A percentile compares a stretch with the other conserved stretches of the same genome.
Evolutionary conservation across 257 asterid species (phyloP).

Genomic region (Solanum pennellii): DNA sequence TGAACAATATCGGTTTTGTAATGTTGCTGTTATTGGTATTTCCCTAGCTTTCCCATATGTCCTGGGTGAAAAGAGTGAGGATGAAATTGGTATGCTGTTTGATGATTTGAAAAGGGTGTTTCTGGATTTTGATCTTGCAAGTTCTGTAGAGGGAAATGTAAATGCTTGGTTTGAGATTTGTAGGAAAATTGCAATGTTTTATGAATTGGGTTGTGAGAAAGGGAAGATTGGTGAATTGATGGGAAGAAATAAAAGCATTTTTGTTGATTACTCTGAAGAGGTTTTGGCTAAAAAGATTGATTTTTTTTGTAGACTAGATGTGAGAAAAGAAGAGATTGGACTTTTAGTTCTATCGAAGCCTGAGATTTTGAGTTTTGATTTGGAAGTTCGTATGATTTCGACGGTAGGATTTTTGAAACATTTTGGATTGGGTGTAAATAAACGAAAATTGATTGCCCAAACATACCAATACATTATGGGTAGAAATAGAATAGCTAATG

Average conservation of each 20-base stretch:
- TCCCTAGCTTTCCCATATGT: conserved; percentile 48
- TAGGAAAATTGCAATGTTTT: conserved; percentile 34
- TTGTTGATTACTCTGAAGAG: conserved; percentile 35
- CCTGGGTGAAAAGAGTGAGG: conserved; percentile 1
- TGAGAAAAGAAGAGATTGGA: conserved; percentile 33
- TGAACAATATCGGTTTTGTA: conserved; percentile 27
- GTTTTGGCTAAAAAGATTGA: conserved; percentile 34
- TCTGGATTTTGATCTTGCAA: conserved; percentile 29
- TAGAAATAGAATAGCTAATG: conserved; percentile 45
- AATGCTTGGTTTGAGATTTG: conserved; percentile 40
- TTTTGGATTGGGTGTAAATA: conserved; percentile 25
- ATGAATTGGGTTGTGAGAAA: conserved; percentile 46
- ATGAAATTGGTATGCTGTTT: conserved; percentile 28
- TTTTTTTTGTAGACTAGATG: conserved; percentile 30
- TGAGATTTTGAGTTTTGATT: conserved; percentile 28
- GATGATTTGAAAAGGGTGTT: conserved; percentile 36
- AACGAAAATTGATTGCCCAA: conserved; percentile 21
- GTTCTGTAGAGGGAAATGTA: conserved; percentile 29
- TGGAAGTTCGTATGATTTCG: conserved; percentile 26
- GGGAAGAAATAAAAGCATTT: conserved; percentile 32
- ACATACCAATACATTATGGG: conserved; percentile 54
- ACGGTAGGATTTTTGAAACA: conserved; percentile 33
- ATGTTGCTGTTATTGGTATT: conserved; percentile 29
- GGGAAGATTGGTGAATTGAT: conserved; percentile 43
- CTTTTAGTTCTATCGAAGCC: conserved; percentile 42